These are phyloP conservation scores for Aeschynomene evenia DNA, from an alignment of 306 rosid species.

Conservation along the genomic window DNA sequence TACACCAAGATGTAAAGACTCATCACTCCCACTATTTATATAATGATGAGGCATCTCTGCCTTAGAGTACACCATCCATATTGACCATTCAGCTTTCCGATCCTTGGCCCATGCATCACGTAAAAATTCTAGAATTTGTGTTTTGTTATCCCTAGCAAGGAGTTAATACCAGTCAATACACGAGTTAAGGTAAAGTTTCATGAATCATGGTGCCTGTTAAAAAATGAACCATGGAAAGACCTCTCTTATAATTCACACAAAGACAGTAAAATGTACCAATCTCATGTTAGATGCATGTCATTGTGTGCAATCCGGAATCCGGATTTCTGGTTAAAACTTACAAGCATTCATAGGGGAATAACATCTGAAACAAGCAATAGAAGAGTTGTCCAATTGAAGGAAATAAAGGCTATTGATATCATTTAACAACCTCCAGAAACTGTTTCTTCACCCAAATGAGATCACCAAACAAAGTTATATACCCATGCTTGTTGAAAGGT, in stretches of 20 bases:
- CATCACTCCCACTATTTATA: conserved; percentile 55
- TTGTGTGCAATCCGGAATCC: background rate
- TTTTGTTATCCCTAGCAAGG: conserved; percentile 64
- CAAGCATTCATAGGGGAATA: background rate
- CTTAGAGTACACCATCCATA: conserved; percentile 93
- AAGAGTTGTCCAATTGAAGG: conserved; percentile 18
- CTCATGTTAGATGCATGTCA: conserved; percentile 23
- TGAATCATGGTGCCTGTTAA: conserved; percentile 2
- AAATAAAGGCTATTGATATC: conserved; percentile 1
- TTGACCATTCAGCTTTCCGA: conserved; percentile 90
- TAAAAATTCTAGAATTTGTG: conserved; percentile 63
- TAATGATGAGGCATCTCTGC: conserved; percentile 95
- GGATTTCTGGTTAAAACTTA: background rate
- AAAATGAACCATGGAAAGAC: background rate
- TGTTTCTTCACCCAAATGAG: conserved; percentile 4
- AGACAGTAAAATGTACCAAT: background rate
- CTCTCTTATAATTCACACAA: background rate
- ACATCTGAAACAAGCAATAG: conserved; percentile 16
- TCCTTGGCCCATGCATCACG: conserved; percentile 72
- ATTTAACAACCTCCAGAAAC: background rate
- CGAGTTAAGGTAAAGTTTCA: conserved; percentile 13
- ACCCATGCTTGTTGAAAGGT: background rate
- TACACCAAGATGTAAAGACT: conserved; percentile 46
- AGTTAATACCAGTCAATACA: conserved; percentile 34
- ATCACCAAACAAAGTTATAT: conserved; percentile 5